phyloP scores from a whole-genome alignment of 2,329 filamentous ascomycete genomes.

The Fusarium heterosporum region DNA sequence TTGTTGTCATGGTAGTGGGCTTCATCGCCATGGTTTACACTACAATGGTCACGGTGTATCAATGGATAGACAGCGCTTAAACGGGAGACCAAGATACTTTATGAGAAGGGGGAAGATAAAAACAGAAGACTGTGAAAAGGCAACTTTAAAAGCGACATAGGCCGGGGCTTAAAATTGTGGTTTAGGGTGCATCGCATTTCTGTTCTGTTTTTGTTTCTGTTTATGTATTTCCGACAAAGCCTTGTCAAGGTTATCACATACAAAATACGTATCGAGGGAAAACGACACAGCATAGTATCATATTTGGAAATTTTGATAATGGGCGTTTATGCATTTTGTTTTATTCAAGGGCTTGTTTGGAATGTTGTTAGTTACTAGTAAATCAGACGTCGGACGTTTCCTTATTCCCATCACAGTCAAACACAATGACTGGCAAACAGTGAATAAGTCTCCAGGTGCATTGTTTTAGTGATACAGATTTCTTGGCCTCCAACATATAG shows the following conservation, averaged over 20 bases:
- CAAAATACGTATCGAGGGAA: constrained; percentile 2
- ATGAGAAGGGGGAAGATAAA: constrained; percentile 1
- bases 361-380: constrained; percentile 14
- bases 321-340: constrained; percentile 20
- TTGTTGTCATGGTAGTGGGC: constrained; percentile 72
- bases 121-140: constrained; percentile 24
- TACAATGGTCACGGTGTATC: constrained; percentile 67
- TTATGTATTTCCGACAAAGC: constrained; percentile 1
- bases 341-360: constrained; percentile 5
- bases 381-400: constrained; percentile 8
- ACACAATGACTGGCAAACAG: no score
- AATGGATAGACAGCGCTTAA: constrained; percentile 50
- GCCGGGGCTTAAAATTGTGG: neutral
- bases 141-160: constrained; percentile 29
- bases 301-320: constrained; percentile 6
- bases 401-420: neutral
- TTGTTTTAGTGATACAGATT: no score
- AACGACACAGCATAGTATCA: constrained; percentile 2
- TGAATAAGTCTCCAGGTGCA: no score
- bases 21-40: constrained; percentile 77
- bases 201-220: constrained; percentile 3
- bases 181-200: constrained; percentile 6
- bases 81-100: neutral
- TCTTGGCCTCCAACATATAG: no score
- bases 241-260: constrained; percentile 6